Evolutionary conservation across 2,329 filamentous ascomycete species (phyloP), one percentile per base, ranked within the genome.

Genomic region (Tolypocladium ophioglossoides): DNA sequence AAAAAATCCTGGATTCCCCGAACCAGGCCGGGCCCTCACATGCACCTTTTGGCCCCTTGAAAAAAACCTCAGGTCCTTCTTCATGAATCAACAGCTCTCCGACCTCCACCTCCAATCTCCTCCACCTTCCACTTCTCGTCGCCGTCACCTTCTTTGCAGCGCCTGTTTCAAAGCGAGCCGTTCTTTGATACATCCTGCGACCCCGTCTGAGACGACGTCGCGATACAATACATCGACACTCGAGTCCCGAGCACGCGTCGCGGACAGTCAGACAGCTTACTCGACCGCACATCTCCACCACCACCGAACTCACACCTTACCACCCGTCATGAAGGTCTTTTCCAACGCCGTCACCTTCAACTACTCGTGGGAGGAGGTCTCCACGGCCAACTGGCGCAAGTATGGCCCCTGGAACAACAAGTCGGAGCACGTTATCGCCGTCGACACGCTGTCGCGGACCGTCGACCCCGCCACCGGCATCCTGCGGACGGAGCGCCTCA

Each of bases 371-470:
- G 90, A 96, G 67, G 92, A 97, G 72, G 94, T 99, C 38, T 96
- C 91, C 30, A 91, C 90, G 16, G 91, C 89, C 69, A 99, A 99
- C 80, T 99, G 94, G 94, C 87, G 85, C 63, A 99, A 99, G 73
- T 99, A 99, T 75, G 95, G 90, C 66, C 92, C 92, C 22, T 97
- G 94, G 92, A 99, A 99, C 77, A 88, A 96, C 71, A 94, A 96
- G 75, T 91, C 89, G n/a, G 89, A 91, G 41, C 94, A 99, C 72
- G 94, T 99, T 61, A 84, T 95, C 61, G 91, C 90, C 61, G 94
- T 97, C 66, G 94, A 99, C 75, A 97, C 92, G 16, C 74, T 99
- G 64, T 86, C 84, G 52, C 88, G 94, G 48, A 61, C 62, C 51
- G 75, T 84, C 69, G 78, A 83, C 63, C 68, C 75, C 2, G 68